A percentile compares a stretch with the other conserved stretches of the same genome.
Evolutionary conservation across 2,329 filamentous ascomycete genomes (phyloP).

Genomic region (Calonectria hawksworthii): DNA sequence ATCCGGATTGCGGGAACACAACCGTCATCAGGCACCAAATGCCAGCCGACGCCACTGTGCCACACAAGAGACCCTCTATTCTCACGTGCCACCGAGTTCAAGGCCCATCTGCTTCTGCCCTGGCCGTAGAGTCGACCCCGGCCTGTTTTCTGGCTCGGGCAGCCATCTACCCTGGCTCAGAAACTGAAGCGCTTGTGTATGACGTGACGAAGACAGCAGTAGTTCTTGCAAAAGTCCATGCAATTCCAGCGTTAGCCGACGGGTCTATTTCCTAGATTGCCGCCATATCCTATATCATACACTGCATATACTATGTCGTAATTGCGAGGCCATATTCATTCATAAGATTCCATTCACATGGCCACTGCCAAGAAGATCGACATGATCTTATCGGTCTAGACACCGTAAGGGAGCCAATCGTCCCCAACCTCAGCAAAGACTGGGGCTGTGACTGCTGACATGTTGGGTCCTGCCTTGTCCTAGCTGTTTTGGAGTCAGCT

Average conservation of each 20-base stretch:
- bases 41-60: no score
- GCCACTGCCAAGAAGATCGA: neutral
- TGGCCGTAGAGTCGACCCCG: neutral
- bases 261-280: constrained; percentile 40
- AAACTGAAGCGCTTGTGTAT: constrained; percentile 9
- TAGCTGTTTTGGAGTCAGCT: neutral
- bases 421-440: neutral
- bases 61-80: neutral
- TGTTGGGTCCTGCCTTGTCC: neutral
- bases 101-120: neutral
- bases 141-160: neutral
- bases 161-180: neutral
- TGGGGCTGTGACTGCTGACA: neutral
- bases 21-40: neutral
- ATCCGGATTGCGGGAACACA: neutral
- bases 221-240: constrained; percentile 36
- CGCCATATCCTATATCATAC: neutral
- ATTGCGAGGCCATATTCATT: constrained; percentile 29
- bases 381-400: neutral
- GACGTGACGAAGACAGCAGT: constrained; percentile 10
- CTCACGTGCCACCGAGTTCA: neutral
- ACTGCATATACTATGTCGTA: constrained; percentile 19
- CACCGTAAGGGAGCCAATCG: neutral
- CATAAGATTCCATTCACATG: neutral
- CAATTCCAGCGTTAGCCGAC: constrained; percentile 4